Evolutionary conservation across 768 basidiomycete genomes (phyloP).

Genomic region (Mycena capillaripes): DNA sequence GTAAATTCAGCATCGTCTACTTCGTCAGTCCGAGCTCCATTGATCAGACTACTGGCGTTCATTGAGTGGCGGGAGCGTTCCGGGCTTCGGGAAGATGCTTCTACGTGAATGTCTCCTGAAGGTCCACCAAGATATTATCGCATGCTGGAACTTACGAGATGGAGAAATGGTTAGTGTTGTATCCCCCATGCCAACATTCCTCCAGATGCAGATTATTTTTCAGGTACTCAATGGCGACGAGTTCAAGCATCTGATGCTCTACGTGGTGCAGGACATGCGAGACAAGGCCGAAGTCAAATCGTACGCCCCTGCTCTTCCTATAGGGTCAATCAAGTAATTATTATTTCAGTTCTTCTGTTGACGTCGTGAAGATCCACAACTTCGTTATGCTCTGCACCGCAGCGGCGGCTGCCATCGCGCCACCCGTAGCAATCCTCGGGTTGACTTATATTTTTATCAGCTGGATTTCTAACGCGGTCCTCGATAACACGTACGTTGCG

Average conservation of each 20-base stretch:
- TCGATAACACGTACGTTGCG: background rate
- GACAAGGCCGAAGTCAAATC: background rate
- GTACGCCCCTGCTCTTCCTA: background rate
- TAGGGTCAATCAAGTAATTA: background rate
- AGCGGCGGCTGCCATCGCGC: background rate
- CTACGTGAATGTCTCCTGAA: background rate
- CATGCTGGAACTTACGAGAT: slow-evolving; percentile 5
- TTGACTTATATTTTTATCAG: background rate
- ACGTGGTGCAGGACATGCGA: background rate
- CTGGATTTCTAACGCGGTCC: background rate
- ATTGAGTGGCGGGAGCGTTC: background rate
- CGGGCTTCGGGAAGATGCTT: background rate
- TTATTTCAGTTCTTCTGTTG: background rate
- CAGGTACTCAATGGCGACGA: slow-evolving; percentile 5
- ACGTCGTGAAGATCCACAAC: background rate
- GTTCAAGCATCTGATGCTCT: slow-evolving; percentile 15
- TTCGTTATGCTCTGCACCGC: background rate
- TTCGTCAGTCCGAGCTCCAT: background rate
- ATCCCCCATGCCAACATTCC: background rate
- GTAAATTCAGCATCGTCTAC: background rate
- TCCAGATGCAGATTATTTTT: background rate
- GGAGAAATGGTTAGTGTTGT: background rate
- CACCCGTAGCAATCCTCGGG: slow-evolving; percentile 2
- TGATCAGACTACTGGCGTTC: slow-evolving; percentile 4
- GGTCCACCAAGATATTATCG: slow-evolving; percentile 13